Percentiles rank a stretch among this genome's conserved stretches.
Conservation (phyloP, 441 rosid species). For the Bocquillonia castaneifolia region DNA sequence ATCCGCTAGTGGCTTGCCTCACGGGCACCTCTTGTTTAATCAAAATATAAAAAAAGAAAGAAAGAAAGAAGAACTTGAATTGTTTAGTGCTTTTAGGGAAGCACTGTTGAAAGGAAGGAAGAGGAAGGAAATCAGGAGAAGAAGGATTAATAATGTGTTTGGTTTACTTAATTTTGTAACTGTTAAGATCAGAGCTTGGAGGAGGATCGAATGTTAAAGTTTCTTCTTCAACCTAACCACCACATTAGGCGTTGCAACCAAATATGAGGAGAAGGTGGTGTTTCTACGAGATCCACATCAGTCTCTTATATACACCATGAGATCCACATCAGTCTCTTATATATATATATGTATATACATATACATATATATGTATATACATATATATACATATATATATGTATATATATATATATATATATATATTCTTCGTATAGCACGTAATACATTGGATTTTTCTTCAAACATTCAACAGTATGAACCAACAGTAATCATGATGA, state of each 20-base stretch:
- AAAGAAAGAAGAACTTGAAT: conserved; percentile 34
- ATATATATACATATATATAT: no score
- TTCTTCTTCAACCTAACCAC: no score
- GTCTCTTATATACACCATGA: no score
- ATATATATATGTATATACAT: no score
- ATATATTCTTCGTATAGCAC: conserved; percentile 18
- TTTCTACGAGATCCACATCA: conserved; percentile 45
- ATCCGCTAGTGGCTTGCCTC: no score
- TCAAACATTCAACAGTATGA: conserved; percentile 28
- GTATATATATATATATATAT: no score
- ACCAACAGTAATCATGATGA: conserved; percentile 54
- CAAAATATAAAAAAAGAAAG: no score
- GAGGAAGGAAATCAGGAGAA: conserved; percentile 79
- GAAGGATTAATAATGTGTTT: conserved; percentile 80
- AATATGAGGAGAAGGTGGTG: neutral
- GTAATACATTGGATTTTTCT: conserved; percentile 38
- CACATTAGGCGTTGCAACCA: conserved; percentile 32
- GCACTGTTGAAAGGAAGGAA: conserved; percentile 84
- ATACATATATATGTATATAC: no score
- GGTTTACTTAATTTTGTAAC: conserved; percentile 47
- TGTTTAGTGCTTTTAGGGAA: conserved; percentile 92
- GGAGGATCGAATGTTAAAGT: conserved; percentile 76
- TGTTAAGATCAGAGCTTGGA: conserved; percentile 27
- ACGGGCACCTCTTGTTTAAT: no score
- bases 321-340: no score